Evolutionary conservation across 2,329 filamentous ascomycete genomes (phyloP).

Genomic region (Didymella arachidicola): DNA sequence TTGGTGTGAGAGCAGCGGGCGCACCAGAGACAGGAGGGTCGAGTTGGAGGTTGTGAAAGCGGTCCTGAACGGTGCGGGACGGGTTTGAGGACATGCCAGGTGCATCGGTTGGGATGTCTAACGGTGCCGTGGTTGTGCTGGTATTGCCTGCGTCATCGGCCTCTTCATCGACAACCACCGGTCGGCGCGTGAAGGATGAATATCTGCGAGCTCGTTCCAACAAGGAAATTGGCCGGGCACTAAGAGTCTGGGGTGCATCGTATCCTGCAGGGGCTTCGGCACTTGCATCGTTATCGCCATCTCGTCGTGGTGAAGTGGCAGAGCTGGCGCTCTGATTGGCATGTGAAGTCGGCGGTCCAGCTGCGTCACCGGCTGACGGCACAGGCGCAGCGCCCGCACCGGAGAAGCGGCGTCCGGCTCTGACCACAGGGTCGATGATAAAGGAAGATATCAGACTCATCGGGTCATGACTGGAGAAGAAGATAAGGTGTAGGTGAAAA

Average conservation of each 20-base stretch:
- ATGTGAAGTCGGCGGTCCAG: constrained; percentile 36
- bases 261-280: constrained; percentile 17
- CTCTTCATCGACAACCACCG: constrained; percentile 35
- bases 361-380: constrained; percentile 27
- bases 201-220: constrained; percentile 31
- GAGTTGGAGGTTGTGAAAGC: constrained; percentile 38
- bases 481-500: constrained; percentile 1
- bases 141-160: constrained; percentile 24
- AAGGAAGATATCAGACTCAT: constrained; percentile 54
- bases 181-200: constrained; percentile 34
- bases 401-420: constrained; percentile 51
- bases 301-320: constrained; percentile 14
- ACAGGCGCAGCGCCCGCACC: constrained; percentile 27
- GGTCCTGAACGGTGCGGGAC: constrained; percentile 37
- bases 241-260: constrained; percentile 17
- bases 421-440: constrained; percentile 52
- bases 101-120: constrained; percentile 32
- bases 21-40: constrained; percentile 35
- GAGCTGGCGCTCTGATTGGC: constrained; percentile 31
- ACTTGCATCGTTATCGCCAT: constrained; percentile 18
- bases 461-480: constrained; percentile 29
- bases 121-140: constrained; percentile 29
- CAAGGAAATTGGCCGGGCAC: constrained; percentile 21
- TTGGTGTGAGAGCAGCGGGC: constrained; percentile 27
- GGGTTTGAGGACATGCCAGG: constrained; percentile 44